Evolutionary conservation across 75 land plant species (phyloP).

Genomic region (Pinus taeda): DNA sequence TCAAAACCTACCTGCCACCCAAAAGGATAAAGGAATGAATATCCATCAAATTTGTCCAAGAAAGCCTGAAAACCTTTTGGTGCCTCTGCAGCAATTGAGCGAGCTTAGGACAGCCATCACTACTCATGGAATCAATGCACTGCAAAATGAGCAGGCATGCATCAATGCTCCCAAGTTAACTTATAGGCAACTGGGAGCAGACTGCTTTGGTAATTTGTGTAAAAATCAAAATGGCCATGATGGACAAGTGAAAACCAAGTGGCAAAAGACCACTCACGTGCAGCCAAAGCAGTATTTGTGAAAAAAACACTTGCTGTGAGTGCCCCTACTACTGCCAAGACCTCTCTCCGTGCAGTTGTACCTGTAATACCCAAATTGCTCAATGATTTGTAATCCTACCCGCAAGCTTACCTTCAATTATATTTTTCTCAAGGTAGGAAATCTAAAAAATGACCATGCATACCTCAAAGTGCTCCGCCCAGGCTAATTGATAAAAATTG

Average conservation of each 20-base stretch:
- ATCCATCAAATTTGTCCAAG: conserved; percentile 79
- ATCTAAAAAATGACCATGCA: too few species aligned
- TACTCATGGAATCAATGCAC: conserved; percentile 34
- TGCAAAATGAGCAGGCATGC: conserved; percentile 31
- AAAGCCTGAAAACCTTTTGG: conserved; percentile 78
- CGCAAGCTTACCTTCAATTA: not conserved
- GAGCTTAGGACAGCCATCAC: conserved; percentile 55
- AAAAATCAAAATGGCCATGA: not conserved
- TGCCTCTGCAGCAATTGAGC: conserved; percentile 84
- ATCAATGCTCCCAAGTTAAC: conserved; percentile 7
- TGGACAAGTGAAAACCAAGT: not conserved
- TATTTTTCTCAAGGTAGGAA: not conserved
- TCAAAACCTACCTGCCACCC: conserved; percentile 87
- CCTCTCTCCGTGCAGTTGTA: conserved; percentile 6
- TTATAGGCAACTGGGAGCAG: conserved; percentile 4
- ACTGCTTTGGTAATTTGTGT: not conserved
- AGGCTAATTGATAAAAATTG: too few species aligned
- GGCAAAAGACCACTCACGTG: conserved; percentile 30
- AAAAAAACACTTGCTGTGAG: conserved; percentile 20
- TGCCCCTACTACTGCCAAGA: conserved; percentile 20
- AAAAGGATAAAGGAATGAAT: conserved; percentile 85
- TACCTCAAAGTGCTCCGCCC: too few species aligned
- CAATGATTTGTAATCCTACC: not conserved
- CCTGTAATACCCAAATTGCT: conserved; percentile 1
- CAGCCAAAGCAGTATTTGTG: conserved; percentile 11